Conservation (phyloP, 2,329 filamentous ascomycete genomes). For the Pseudogymnoascus sp. region DNA sequence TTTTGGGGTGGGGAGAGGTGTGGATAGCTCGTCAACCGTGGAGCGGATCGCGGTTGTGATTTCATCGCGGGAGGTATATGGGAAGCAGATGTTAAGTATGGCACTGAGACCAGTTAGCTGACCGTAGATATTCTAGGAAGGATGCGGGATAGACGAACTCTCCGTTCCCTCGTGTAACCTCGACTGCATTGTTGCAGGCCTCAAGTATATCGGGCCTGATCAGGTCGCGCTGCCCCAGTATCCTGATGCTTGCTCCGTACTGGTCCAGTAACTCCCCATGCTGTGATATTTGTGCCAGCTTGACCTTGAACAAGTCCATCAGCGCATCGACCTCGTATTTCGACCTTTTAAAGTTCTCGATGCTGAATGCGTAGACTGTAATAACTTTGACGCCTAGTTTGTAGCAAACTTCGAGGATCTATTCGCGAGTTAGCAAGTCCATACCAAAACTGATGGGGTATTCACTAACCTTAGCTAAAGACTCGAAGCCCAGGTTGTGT, state of each 20-base stretch:
- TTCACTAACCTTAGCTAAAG: constrained; percentile 66
- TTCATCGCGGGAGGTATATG: constrained; percentile 92
- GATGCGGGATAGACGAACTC: constrained; percentile 42
- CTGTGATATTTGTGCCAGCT: constrained; percentile 82
- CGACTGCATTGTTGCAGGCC: constrained; percentile 77
- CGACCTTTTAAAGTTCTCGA: constrained; percentile 96
- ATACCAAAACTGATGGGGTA: neutral
- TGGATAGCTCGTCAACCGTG: constrained; percentile 80
- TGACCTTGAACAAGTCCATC: constrained; percentile 97
- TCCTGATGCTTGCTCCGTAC: constrained; percentile 79
- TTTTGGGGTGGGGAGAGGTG: constrained; percentile 55
- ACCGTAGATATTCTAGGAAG: neutral
- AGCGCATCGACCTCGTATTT: constrained; percentile 94
- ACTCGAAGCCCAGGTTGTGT: constrained; percentile 92
- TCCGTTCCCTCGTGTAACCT: constrained; percentile 80
- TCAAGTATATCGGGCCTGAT: constrained; percentile 82
- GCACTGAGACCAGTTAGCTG: constrained; percentile 35
- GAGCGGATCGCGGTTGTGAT: constrained; percentile 84
- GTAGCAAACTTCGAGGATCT: constrained; percentile 97
- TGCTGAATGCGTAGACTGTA: constrained; percentile 96
- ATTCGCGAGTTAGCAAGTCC: neutral
- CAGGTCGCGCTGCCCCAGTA: constrained; percentile 76
- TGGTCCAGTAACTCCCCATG: constrained; percentile 89
- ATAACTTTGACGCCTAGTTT: constrained; percentile 95
- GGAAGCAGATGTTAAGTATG: constrained; percentile 90